Evolutionary conservation across 805 yeast genomes (phyloP).

Genomic region (Yamadazyma nakazawae): DNA sequence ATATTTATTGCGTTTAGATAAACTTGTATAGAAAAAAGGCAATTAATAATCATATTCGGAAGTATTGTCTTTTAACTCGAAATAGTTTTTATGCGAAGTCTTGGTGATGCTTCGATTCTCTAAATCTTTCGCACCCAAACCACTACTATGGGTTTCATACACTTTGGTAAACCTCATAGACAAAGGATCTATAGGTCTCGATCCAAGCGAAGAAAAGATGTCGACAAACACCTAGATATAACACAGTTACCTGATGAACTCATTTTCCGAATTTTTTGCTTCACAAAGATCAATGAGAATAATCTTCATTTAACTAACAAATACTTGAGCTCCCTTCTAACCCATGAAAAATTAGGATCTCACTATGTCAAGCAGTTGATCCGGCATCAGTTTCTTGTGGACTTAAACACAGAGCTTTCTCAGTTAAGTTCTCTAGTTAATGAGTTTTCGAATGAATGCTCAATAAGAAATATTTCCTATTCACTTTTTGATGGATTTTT

Average conservation of each 20-base stretch:
- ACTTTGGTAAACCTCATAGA: conserved; percentile 8
- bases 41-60: no score
- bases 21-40: not conserved
- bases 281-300: conserved; percentile 6
- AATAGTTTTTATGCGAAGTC: no score
- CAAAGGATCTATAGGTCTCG: not conserved
- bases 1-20: not conserved
- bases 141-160: conserved; percentile 13
- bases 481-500: not conserved
- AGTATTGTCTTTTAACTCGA: no score
- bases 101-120: not conserved
- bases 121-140: not conserved
- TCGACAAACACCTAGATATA: not conserved
- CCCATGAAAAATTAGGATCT: conserved; percentile 4
- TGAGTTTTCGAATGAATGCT: not conserved
- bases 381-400: conserved; percentile 7
- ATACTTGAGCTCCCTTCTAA: conserved; percentile 7
- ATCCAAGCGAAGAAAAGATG: not conserved
- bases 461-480: not conserved
- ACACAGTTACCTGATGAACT: conserved; percentile 10
- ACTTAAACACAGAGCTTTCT: conserved; percentile 6
- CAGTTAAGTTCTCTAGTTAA: not conserved
- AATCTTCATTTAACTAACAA: conserved; percentile 9
- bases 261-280: conserved; percentile 8
- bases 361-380: conserved; percentile 7